Percentiles rank a stretch among this genome's conserved stretches.
Conservation (phyloP, 495 filamentous ascomycete genomes). For the Daldinia childiae region DNA sequence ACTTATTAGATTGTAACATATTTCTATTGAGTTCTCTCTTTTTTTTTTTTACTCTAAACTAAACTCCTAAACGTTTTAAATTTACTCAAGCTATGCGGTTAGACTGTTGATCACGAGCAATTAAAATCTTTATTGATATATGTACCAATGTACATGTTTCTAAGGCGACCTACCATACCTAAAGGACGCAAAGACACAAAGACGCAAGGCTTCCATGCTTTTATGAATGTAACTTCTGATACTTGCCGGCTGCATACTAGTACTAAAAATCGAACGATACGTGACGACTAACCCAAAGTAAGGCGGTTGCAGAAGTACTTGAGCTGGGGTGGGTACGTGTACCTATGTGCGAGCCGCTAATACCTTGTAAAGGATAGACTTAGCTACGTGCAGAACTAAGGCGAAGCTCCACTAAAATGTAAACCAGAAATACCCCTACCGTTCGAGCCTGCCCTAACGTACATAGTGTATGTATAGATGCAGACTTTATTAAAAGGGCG, state of each 20-base stretch:
- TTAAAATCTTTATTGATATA: too few species aligned
- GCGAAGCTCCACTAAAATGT: not conserved
- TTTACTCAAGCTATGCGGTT: not conserved
- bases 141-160: not conserved
- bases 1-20: not conserved
- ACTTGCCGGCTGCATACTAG: not conserved
- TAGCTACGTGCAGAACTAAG: not conserved
- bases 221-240: not conserved
- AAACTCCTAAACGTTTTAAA: not conserved
- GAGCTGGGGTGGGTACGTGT: not conserved
- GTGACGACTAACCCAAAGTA: not conserved
- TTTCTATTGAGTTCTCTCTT: not conserved
- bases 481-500: constrained; percentile 21
- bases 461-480: not conserved
- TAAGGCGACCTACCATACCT: not conserved
- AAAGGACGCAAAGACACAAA: too few species aligned
- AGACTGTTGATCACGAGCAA: not conserved
- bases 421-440: constrained; percentile 17
- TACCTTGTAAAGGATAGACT: not conserved
- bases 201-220: too few species aligned
- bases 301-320: not conserved
- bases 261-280: not conserved
- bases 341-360: not conserved
- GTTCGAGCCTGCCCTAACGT: not conserved
- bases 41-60: not conserved